Conservation (phyloP, 2,329 filamentous ascomycete species). For the Sporothrix variecibatus region DNA sequence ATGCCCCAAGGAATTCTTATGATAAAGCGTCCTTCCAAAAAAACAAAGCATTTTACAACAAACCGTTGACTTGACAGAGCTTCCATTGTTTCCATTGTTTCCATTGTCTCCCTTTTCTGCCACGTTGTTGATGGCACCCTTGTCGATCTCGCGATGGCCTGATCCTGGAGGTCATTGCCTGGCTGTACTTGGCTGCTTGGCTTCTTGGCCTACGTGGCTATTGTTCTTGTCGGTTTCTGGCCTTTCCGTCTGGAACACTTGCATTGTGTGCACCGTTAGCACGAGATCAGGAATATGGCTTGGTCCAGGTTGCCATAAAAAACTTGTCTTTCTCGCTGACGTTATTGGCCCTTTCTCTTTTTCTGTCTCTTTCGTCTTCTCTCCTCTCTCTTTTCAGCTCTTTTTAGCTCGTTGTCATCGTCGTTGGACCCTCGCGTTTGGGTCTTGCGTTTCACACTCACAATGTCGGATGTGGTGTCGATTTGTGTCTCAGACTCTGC, state of each 20-base stretch:
- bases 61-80: not conserved
- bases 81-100: not conserved
- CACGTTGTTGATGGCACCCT: not conserved
- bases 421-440: constrained; percentile 7
- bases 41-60: not conserved
- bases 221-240: not conserved
- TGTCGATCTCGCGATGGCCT: not conserved
- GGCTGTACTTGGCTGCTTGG: not conserved
- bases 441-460: not conserved
- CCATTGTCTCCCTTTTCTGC: not conserved
- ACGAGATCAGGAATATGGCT: not conserved
- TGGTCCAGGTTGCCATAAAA: not conserved
- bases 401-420: not conserved
- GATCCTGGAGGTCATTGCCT: not conserved
- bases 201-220: not conserved
- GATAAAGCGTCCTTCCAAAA: not conserved
- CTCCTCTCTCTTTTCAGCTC: not conserved
- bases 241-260: not conserved
- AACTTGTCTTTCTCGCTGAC: not conserved
- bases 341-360: not conserved
- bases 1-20: not conserved
- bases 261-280: constrained; percentile 9
- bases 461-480: not conserved
- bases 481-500: constrained; percentile 9
- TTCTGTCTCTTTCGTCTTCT: not conserved